Evolutionary conservation across 1,284 basidiomycete genomes (phyloP).

Genomic region (Sporisorium scitamineum): DNA sequence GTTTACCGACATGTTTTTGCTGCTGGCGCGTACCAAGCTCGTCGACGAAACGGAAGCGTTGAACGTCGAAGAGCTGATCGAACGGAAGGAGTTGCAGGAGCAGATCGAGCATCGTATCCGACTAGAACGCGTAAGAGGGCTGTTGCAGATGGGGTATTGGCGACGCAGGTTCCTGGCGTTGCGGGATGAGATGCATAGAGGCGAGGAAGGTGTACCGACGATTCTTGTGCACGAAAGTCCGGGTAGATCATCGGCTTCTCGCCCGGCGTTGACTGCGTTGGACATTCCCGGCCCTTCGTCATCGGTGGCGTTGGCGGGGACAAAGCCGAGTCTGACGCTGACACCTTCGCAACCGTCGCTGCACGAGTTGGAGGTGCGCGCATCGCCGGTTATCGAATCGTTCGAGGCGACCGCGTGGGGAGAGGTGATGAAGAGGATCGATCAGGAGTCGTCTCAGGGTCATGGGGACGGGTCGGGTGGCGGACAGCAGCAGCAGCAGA

Average conservation of each 20-base stretch:
- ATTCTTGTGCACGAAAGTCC: conserved; percentile 31
- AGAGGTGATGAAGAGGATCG: conserved; percentile 52
- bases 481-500: not conserved
- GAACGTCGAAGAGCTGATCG: conserved; percentile 63
- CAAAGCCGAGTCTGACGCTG: conserved; percentile 13
- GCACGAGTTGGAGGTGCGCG: conserved; percentile 41
- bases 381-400: conserved; percentile 46
- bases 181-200: conserved; percentile 28
- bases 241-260: not conserved
- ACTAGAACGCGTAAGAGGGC: conserved; percentile 59
- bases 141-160: conserved; percentile 60
- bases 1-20: conserved; percentile 88
- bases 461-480: not conserved
- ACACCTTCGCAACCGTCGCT: conserved; percentile 27
- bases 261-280: conserved; percentile 17
- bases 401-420: conserved; percentile 57
- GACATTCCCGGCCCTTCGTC: conserved; percentile 15
- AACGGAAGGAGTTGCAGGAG: conserved; percentile 56
- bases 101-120: conserved; percentile 59
- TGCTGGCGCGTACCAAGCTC: conserved; percentile 91
- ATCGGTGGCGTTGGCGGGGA: too few relatives aligned
- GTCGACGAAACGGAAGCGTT: conserved; percentile 78
- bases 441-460: conserved; percentile 10
- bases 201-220: conserved; percentile 17
- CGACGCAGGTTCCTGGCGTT: conserved; percentile 58